phyloP scores from a whole-genome alignment of 2,329 filamentous ascomycete genomes.

The Penicillium sp. region DNA sequence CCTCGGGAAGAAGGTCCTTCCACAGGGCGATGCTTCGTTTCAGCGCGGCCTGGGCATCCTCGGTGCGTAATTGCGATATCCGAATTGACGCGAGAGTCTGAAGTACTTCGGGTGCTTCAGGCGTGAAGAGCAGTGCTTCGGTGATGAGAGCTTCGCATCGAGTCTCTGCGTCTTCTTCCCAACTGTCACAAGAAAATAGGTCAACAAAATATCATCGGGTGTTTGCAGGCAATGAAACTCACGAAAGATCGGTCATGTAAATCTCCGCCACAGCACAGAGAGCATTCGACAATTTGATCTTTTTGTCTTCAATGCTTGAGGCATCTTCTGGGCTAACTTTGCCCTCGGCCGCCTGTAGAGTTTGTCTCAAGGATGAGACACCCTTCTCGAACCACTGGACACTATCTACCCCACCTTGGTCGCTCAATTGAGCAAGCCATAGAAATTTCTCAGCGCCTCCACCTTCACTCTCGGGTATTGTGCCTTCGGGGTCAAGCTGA shows the following conservation, averaged over 20 bases:
- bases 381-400: conserved; percentile 59
- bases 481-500: conserved; percentile 68
- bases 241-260: conserved; percentile 97
- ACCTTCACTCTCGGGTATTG: conserved; percentile 62
- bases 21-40: conserved; percentile 74
- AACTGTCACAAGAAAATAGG: conserved; percentile 34
- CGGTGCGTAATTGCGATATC: conserved; percentile 74
- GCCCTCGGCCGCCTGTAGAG: conserved; percentile 60
- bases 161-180: conserved; percentile 82
- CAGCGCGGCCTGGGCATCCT: conserved; percentile 75
- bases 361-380: conserved; percentile 63
- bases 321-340: conserved; percentile 36
- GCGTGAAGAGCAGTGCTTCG: conserved; percentile 79
- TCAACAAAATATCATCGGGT: conserved; percentile 9
- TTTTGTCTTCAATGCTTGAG: conserved; percentile 60
- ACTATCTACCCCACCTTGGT: conserved; percentile 55
- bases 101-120: conserved; percentile 77
- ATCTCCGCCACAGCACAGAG: conserved; percentile 92
- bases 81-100: conserved; percentile 91
- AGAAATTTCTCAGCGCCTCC: conserved; percentile 91
- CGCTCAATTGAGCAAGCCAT: conserved; percentile 83
- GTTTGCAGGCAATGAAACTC: conserved; percentile 29
- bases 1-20: conserved; percentile 67
- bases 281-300: conserved; percentile 77
- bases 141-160: conserved; percentile 84